Conservation (phyloP, 2,329 filamentous ascomycete genomes). For the Neophaeococcomyces mojaviensis region DNA sequence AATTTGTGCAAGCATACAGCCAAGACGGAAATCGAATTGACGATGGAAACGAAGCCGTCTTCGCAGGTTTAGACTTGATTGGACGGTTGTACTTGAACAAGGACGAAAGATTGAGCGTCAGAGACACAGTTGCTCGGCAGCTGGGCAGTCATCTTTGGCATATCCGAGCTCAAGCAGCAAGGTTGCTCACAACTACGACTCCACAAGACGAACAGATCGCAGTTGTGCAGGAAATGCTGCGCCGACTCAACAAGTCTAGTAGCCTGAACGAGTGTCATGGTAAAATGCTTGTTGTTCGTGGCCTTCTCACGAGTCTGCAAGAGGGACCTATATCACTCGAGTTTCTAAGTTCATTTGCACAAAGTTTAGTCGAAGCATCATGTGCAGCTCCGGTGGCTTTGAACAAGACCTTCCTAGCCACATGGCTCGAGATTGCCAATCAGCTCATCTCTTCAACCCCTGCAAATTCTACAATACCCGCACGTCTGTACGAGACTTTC, state of each 20-base stretch:
- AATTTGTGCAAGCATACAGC: background rate
- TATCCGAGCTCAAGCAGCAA: slow-evolving; percentile 40
- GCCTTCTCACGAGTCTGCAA: background rate
- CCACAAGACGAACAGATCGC: slow-evolving; percentile 1
- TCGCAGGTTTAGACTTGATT: slow-evolving; percentile 40
- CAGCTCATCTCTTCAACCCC: background rate
- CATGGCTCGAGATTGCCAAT: slow-evolving; percentile 3
- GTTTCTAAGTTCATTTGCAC: background rate
- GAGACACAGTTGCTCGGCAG: slow-evolving; percentile 29
- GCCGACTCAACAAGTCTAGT: background rate
- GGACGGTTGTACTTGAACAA: slow-evolving; percentile 24
- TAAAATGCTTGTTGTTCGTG: slow-evolving; percentile 27
- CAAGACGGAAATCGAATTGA: background rate
- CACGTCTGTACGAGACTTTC: too few species aligned
- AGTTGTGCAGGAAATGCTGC: background rate
- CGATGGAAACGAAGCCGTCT: slow-evolving; percentile 25
- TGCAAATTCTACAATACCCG: too few species aligned
- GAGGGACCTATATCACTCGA: background rate
- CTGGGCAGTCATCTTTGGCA: slow-evolving; percentile 39
- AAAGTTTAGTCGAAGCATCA: background rate
- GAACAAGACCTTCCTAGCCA: background rate
- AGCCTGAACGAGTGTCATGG: slow-evolving; percentile 33
- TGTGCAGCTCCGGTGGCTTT: background rate
- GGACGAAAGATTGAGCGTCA: slow-evolving; percentile 28
- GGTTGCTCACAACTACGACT: slow-evolving; percentile 17